Conservation (phyloP, 179 eudicot genomes). For the Spergularia azorica region DNA sequence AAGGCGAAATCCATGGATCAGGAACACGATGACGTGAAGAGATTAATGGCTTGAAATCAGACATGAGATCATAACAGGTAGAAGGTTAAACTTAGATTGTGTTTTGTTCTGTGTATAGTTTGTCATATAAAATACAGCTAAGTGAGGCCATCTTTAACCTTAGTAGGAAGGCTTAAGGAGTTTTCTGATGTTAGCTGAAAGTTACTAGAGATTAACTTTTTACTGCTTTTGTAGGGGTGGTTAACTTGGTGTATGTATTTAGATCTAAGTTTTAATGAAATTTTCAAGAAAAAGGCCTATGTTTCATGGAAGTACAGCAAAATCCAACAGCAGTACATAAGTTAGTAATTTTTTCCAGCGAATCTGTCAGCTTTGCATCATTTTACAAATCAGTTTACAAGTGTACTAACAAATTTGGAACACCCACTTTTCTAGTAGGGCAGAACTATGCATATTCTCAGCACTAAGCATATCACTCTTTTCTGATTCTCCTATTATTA, state of each 20-base stretch:
- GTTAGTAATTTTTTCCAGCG: not conserved
- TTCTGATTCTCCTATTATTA: conserved; percentile 14
- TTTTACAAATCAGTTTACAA: not conserved
- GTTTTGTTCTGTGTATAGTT: conserved; percentile 9
- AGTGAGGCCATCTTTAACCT: not conserved
- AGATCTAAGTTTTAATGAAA: not conserved
- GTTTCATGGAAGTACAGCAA: not conserved
- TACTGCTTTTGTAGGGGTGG: conserved; percentile 6
- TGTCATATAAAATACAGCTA: not conserved
- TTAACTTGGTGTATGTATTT: conserved; percentile 19
- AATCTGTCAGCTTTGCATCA: conserved; percentile 22
- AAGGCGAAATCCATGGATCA: conserved; percentile 56
- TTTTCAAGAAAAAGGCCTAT: not conserved
- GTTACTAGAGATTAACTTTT: not conserved
- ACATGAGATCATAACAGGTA: not conserved
- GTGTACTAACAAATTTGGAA: conserved; percentile 14
- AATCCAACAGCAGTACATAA: not conserved
- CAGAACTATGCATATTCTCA: conserved; percentile 22
- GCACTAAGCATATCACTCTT: conserved; percentile 3
- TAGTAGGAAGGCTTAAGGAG: not conserved
- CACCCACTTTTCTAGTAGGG: not conserved
- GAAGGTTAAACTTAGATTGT: not conserved
- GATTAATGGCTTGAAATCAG: conserved; percentile 39
- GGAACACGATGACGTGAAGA: conserved; percentile 53
- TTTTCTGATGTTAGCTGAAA: not conserved